A percentile compares a stretch with the other conserved stretches of the same genome.
phyloP scores from a whole-genome alignment of 768 basidiomycete genomes.

The Rhizopogon salebrosus region DNA sequence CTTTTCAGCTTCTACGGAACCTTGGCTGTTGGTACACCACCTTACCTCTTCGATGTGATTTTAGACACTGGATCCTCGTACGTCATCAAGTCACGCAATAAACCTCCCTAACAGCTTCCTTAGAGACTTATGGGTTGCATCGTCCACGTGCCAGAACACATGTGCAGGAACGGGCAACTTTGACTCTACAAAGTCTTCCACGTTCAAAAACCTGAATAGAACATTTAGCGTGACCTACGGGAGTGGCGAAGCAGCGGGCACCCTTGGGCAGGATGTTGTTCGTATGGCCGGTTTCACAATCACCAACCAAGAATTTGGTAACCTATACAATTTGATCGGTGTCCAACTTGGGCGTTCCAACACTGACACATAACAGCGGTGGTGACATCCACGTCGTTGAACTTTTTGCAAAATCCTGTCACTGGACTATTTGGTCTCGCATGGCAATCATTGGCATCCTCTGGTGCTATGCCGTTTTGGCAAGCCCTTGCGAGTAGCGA shows the following conservation, averaged over 20 bases:
- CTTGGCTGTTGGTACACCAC: constrained; percentile 40
- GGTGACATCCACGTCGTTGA: constrained; percentile 26
- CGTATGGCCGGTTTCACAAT: constrained; percentile 63
- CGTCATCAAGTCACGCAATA: constrained; percentile 19
- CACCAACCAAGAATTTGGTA: constrained; percentile 50
- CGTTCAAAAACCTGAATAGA: constrained; percentile 28
- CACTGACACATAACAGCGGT: constrained; percentile 34
- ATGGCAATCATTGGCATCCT: constrained; percentile 54
- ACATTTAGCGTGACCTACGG: constrained; percentile 40
- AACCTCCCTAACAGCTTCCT: constrained; percentile 17
- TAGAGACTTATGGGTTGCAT: constrained; percentile 49
- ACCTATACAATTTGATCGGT: constrained; percentile 11
- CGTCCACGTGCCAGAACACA: constrained; percentile 22
- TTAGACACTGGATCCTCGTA: constrained; percentile 46
- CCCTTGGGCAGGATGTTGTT: constrained; percentile 60
- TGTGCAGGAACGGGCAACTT: constrained; percentile 31
- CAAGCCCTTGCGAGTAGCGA: constrained; percentile 40
- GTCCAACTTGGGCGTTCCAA: neutral
- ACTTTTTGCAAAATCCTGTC: constrained; percentile 41
- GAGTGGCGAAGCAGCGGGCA: constrained; percentile 40
- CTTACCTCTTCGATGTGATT: constrained; percentile 40
- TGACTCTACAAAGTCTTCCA: constrained; percentile 27
- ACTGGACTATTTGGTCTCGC: constrained; percentile 75
- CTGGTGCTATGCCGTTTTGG: constrained; percentile 63
- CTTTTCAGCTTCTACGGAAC: constrained; percentile 28